Base-by-base conservation (phyloP, 371 early-diverging fungal genomes). In the Dinochytrium kinnereticum region DNA sequence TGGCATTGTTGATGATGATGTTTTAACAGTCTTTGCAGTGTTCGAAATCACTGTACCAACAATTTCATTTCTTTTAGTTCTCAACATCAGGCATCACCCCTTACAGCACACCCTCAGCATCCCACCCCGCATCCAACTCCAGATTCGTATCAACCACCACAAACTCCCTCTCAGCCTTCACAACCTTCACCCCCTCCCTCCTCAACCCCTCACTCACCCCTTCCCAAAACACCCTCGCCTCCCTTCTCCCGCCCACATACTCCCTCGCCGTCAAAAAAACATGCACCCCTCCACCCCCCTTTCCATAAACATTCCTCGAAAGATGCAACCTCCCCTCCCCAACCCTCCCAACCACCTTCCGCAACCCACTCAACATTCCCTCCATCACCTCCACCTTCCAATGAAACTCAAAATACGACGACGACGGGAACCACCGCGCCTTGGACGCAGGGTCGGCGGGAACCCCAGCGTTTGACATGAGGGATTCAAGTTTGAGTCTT, bases 91-190 rank as follows among this genome's bases (percentile, higher is more conserved):
- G n/a, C n/a, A n/a, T n/a, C n/a, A n/a, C n/a, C n/a, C n/a, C n/a
- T n/a, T n/a, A n/a, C n/a, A n/a, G n/a, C n/a, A n/a, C n/a, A n/a
- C n/a, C n/a, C n/a, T n/a, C 49, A 44, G 49, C 13, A 13, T 57
- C 64, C 64, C 64, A 64, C 3, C 64, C 64, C 28, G 3, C 36
- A 24, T 64, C 64, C 15, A 64, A 37, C 30, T 13, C 64, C 26
- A 64, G 24, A 64, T 64, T 64, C 17, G 64, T 34, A 24, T 64
- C 64, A 7, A 34, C 36, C 64, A 64, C 26, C 21, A 64, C 64
- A 64, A 64, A 64, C 36, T 64, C 64, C 30, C 64, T 3, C 36
- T 64, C 64, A 5, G 3, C 24, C 37, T 64, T 64, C 33, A 64
- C 7, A 24, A 36, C 64, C 64, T 64, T 64, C 10, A 34, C 28